Evolutionary conservation across 805 yeast species (phyloP).

Genomic region (Yarrowia sp.): DNA sequence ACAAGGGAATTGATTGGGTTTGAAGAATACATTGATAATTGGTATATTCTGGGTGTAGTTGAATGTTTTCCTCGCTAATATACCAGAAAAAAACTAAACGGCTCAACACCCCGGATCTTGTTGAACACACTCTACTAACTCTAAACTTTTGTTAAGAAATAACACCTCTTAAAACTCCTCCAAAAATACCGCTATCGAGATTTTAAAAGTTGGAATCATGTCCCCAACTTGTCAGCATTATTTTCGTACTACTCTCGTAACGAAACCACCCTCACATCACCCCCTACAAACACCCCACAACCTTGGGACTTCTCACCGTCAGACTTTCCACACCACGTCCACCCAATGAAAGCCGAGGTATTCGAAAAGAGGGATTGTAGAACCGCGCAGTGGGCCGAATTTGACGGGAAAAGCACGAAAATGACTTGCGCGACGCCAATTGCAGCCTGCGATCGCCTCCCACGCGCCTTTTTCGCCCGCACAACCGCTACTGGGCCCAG

Average conservation of each 20-base stretch:
- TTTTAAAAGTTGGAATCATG: not conserved
- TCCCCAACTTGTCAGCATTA: no score
- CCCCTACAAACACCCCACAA: no score
- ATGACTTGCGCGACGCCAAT: not conserved
- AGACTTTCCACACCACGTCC: not conserved
- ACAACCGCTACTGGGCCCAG: not conserved
- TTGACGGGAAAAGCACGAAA: not conserved
- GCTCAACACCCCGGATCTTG: no score
- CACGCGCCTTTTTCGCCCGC: not conserved
- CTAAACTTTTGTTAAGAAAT: not conserved
- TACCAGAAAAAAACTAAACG: no score
- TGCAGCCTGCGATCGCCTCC: not conserved
- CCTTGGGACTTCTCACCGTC: not conserved
- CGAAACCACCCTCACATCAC: no score
- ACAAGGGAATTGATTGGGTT: no score
- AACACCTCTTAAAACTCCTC: not conserved
- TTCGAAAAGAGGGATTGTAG: not conserved
- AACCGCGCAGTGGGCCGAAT: not conserved
- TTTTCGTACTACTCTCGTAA: no score
- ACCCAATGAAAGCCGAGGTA: slow-evolving; percentile 12
- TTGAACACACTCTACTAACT: not conserved
- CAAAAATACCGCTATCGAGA: not conserved
- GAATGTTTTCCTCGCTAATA: no score
- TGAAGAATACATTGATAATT: no score
- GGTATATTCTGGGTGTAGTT: no score